These are phyloP conservation scores for Blastosporella zonata DNA, from an alignment of 1,284 basidiomycete genomes.

Conservation along the genomic window DNA sequence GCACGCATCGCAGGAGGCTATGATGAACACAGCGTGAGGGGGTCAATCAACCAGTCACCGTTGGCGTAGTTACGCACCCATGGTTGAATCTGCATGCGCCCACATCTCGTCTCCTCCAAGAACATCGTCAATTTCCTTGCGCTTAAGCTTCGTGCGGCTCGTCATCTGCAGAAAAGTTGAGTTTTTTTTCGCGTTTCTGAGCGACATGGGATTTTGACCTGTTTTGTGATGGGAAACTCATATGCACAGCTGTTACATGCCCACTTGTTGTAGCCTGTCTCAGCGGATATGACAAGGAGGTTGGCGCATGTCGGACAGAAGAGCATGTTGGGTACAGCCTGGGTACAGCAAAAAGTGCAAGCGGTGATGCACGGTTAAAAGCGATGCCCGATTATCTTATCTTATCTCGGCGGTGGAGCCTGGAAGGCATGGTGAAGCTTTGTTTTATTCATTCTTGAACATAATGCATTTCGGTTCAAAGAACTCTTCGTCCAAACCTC, in stretches of 20 bases:
- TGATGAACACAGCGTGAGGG: not conserved
- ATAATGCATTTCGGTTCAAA: constrained; percentile 12
- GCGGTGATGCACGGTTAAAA: not conserved
- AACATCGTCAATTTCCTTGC: constrained; percentile 92
- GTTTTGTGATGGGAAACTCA: constrained; percentile 86
- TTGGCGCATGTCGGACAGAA: constrained; percentile 97
- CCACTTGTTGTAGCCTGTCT: constrained; percentile 84
- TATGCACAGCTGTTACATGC: constrained; percentile 94
- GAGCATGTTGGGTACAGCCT: constrained; percentile 51
- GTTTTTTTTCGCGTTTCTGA: not conserved
- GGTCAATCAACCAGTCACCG: not conserved
- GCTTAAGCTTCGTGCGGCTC: constrained; percentile 76
- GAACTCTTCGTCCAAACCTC: not conserved
- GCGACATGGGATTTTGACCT: constrained; percentile 41
- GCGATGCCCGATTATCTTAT: constrained; percentile 7
- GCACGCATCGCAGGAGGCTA: constrained; percentile 88
- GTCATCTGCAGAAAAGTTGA: constrained; percentile 62
- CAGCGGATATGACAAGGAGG: constrained; percentile 78
- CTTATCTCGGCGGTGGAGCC: not conserved
- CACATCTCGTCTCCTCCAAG: constrained; percentile 92
- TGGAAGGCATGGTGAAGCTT: not conserved
- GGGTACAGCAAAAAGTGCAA: not conserved
- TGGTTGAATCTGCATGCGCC: constrained; percentile 93
- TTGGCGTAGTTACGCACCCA: constrained; percentile 32
- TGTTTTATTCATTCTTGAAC: not conserved